A percentile compares a stretch with the other conserved stretches of the same genome.
These are phyloP conservation scores for Ustilago shanxiensis DNA, from an alignment of 1,284 basidiomycete species.

Conservation along the genomic window DNA sequence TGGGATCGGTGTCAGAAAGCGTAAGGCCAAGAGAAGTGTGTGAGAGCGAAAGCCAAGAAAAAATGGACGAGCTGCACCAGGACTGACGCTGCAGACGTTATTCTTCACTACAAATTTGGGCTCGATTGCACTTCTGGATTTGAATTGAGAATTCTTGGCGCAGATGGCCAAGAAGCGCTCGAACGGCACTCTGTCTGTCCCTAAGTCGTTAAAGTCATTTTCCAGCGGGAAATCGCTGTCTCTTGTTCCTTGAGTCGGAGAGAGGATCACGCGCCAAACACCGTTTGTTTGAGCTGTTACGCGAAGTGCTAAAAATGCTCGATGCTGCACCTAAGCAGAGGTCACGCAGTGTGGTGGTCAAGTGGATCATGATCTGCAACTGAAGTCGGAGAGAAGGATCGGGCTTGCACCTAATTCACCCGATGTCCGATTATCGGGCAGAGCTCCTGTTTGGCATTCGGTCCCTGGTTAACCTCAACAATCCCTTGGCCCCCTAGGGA, in stretches of 20 bases:
- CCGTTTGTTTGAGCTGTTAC: not conserved
- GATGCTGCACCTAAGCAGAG: not conserved
- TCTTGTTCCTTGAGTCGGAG: not conserved
- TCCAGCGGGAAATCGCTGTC: no score
- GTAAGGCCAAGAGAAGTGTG: not conserved
- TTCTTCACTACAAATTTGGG: not conserved
- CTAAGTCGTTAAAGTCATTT: no score
- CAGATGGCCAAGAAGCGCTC: not conserved
- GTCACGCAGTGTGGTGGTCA: not conserved
- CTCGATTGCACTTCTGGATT: not conserved
- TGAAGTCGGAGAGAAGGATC: not conserved
- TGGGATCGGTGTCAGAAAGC: conserved; percentile 1
- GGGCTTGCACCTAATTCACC: no score
- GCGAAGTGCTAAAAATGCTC: no score
- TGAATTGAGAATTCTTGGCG: conserved; percentile 3
- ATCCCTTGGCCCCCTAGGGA: no score
- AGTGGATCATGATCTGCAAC: not conserved
- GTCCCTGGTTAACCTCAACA: no score
- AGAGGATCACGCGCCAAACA: conserved; percentile 1
- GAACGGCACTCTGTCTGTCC: not conserved
- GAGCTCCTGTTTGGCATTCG: not conserved
- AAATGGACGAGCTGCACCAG: not conserved
- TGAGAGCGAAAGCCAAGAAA: conserved; percentile 1
- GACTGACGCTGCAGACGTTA: not conserved
- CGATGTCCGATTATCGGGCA: not conserved